Evolutionary conservation across 2,329 filamentous ascomycete species (phyloP).

Genomic region (Cladosporium velox): DNA sequence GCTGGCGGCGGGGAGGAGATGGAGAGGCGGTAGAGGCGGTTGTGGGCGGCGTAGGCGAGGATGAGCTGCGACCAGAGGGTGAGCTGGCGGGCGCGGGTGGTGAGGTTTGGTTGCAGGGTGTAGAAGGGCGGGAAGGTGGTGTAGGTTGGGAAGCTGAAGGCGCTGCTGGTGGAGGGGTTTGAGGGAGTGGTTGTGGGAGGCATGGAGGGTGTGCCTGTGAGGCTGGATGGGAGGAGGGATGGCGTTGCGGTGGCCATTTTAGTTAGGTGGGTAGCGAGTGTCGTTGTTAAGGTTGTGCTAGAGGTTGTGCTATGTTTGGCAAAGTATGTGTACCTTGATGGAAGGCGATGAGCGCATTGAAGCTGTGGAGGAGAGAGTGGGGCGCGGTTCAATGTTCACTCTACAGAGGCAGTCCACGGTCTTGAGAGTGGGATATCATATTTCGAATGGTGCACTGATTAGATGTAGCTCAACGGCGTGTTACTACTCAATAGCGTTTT

Average conservation of each 20-base stretch:
- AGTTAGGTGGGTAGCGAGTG: neutral
- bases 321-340: neutral
- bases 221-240: neutral
- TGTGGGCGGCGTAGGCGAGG: conserved; percentile 77
- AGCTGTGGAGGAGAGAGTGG: conserved; percentile 13
- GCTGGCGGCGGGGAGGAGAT: conserved; percentile 55
- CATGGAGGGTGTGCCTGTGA: conserved; percentile 4
- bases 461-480: neutral
- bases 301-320: neutral
- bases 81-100: conserved; percentile 73
- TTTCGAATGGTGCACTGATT: neutral
- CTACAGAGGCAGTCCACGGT: neutral
- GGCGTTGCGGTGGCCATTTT: conserved; percentile 21
- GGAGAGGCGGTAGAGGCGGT: conserved; percentile 74
- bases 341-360: conserved; percentile 17
- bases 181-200: conserved; percentile 21
- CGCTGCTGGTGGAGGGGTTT: conserved; percentile 19
- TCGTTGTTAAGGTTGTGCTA: neutral
- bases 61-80: conserved; percentile 85
- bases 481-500: neutral
- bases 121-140: conserved; percentile 85
- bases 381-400: neutral
- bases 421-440: neutral
- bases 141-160: conserved; percentile 49
- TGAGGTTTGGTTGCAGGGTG: conserved; percentile 74